Evolutionary conservation across 116 monocot species (phyloP).

Genomic region (Zostera marina): DNA sequence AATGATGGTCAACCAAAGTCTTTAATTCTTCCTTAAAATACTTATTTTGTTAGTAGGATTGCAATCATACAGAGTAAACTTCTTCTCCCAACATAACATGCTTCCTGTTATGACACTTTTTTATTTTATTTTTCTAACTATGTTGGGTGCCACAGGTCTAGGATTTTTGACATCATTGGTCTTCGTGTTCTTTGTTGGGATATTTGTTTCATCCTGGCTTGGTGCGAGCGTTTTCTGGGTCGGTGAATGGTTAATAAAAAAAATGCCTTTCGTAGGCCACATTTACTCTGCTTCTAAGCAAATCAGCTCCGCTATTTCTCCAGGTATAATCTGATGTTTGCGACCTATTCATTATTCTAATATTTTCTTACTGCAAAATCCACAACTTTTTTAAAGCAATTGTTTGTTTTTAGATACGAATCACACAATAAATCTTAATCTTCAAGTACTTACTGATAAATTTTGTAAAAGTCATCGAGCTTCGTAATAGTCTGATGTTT

Average conservation of each 20-base stretch:
- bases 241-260: slow-evolving; percentile 94
- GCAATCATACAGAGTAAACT: background rate
- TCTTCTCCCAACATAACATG: background rate
- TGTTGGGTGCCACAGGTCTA: slow-evolving; percentile 45
- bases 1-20: too few species aligned
- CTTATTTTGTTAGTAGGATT: too few species aligned
- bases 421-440: too few species aligned
- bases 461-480: too few species aligned
- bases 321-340: slow-evolving; percentile 33
- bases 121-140: background rate
- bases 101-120: background rate
- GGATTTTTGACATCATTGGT: slow-evolving; percentile 89
- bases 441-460: too few species aligned
- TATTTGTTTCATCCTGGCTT: slow-evolving; percentile 97
- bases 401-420: too few species aligned
- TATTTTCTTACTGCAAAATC: too few species aligned
- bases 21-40: too few species aligned
- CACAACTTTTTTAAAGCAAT: too few species aligned
- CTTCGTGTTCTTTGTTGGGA: slow-evolving; percentile 82
- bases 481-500: too few species aligned
- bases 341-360: background rate
- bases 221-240: slow-evolving; percentile 76
- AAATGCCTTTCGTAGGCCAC: slow-evolving; percentile 75
- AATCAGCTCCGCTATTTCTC: slow-evolving; percentile 94
- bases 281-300: slow-evolving; percentile 98